These are phyloP conservation scores for Waitea zeae DNA, from an alignment of 1,284 basidiomycete species.

Conservation along the genomic window DNA sequence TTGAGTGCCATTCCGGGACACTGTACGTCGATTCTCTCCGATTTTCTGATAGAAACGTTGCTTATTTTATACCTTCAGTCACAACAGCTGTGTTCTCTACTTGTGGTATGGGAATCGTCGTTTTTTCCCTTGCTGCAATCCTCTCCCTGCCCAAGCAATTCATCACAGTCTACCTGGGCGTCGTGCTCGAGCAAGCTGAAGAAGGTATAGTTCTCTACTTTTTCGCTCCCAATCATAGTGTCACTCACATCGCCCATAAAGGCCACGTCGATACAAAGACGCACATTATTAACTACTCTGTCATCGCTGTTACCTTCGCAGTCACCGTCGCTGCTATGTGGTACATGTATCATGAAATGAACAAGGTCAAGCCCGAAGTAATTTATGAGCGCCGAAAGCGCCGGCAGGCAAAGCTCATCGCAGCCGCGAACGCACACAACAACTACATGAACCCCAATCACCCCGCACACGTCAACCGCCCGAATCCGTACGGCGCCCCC, in stretches of 20 bases:
- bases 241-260: not conserved
- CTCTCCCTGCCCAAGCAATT: slow-evolving; percentile 69
- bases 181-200: slow-evolving; percentile 32
- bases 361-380: slow-evolving; percentile 53
- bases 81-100: slow-evolving; percentile 68
- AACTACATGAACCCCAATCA: too few species aligned
- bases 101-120: slow-evolving; percentile 59
- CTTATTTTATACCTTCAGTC: slow-evolving; percentile 14
- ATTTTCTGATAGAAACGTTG: not conserved
- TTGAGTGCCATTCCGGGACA: slow-evolving; percentile 72
- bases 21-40: slow-evolving; percentile 21
- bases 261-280: slow-evolving; percentile 9
- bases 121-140: slow-evolving; percentile 55
- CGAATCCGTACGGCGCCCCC: too few species aligned
- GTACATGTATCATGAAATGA: slow-evolving; percentile 70
- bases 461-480: too few species aligned
- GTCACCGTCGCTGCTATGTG: slow-evolving; percentile 70
- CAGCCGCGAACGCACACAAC: slow-evolving; percentile 15
- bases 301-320: slow-evolving; percentile 43
- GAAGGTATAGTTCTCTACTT: slow-evolving; percentile 14
- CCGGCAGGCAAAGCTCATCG: slow-evolving; percentile 35
- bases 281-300: slow-evolving; percentile 41
- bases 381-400: slow-evolving; percentile 61
- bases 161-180: slow-evolving; percentile 59
- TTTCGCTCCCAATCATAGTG: not conserved